phyloP scores from a whole-genome alignment of 768 basidiomycete genomes.

The Suillus tomentosus region DNA sequence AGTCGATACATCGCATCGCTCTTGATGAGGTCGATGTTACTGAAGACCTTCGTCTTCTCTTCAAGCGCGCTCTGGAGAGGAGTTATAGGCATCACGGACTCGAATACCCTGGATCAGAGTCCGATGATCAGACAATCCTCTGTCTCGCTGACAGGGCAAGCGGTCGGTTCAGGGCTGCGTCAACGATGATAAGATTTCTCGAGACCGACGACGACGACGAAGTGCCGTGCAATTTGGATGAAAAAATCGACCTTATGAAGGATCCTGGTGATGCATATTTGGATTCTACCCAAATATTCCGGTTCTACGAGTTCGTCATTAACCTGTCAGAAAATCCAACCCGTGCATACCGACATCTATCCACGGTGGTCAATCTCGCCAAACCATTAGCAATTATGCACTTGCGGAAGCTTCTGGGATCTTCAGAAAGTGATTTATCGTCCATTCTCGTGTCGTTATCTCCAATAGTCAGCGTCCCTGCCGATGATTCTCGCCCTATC shows the following conservation, averaged over 20 bases:
- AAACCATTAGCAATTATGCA: neutral
- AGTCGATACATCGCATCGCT: neutral
- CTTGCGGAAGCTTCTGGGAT: slow-evolving; percentile 2
- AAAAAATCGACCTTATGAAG: slow-evolving; percentile 1
- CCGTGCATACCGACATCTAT: slow-evolving; percentile 1
- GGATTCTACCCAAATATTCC: neutral
- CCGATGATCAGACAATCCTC: neutral
- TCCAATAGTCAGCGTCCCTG: neutral
- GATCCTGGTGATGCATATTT: neutral
- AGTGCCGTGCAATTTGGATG: neutral
- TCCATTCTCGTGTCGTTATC: neutral
- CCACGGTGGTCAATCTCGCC: slow-evolving; percentile 4
- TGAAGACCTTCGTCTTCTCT: slow-evolving; percentile 2
- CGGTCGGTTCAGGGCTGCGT: neutral
- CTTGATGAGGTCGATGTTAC: neutral
- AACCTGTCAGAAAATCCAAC: neutral
- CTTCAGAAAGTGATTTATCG: neutral
- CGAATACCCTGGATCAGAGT: neutral
- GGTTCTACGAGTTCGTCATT: slow-evolving; percentile 3
- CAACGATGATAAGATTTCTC: neutral
- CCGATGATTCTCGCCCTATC: neutral
- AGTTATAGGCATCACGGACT: neutral
- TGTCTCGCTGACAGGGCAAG: neutral
- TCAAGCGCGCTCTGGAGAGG: neutral
- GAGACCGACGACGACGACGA: neutral